These are phyloP conservation scores for Vigna nakashimae DNA, from an alignment of 306 rosid genomes.

Conservation along the genomic window DNA sequence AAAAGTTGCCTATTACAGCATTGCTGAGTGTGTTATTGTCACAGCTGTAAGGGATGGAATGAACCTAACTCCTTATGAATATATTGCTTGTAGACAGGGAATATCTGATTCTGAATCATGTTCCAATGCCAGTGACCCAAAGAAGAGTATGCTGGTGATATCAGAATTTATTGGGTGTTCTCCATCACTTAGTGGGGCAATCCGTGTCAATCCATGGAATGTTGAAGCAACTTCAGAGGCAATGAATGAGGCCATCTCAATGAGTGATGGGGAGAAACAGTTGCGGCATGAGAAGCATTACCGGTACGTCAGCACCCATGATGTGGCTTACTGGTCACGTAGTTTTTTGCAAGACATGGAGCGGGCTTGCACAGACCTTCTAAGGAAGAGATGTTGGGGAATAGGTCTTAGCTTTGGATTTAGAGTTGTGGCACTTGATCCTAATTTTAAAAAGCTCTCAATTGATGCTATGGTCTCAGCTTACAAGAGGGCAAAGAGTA, in stretches of 20 bases:
- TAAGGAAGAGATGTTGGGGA: constrained; percentile 77
- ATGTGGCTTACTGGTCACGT: constrained; percentile 82
- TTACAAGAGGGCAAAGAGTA: constrained; percentile 59
- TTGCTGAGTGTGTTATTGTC: constrained; percentile 86
- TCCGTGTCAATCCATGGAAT: constrained; percentile 84
- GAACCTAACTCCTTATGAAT: constrained; percentile 86
- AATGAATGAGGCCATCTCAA: constrained; percentile 72
- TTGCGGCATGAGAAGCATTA: constrained; percentile 84
- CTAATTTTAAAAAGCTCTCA: constrained; percentile 78
- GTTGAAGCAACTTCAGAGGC: constrained; percentile 82
- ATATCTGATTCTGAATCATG: constrained; percentile 56
- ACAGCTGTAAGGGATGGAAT: constrained; percentile 91
- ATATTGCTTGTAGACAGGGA: constrained; percentile 81
- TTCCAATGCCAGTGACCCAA: constrained; percentile 54
- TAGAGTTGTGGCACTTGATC: constrained; percentile 85
- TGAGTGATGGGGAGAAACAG: constrained; percentile 67
- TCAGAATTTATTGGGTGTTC: constrained; percentile 89
- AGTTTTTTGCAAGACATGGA: constrained; percentile 88
- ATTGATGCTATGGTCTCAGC: constrained; percentile 67
- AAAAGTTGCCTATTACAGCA: constrained; percentile 73
- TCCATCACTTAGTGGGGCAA: constrained; percentile 87
- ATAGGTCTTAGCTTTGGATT: constrained; percentile 82
- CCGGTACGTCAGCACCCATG: constrained; percentile 76
- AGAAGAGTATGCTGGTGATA: constrained; percentile 85
- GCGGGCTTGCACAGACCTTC: constrained; percentile 76